These are phyloP conservation scores for Septoria linicola DNA, from an alignment of 2,329 filamentous ascomycete species.

Conservation along the genomic window DNA sequence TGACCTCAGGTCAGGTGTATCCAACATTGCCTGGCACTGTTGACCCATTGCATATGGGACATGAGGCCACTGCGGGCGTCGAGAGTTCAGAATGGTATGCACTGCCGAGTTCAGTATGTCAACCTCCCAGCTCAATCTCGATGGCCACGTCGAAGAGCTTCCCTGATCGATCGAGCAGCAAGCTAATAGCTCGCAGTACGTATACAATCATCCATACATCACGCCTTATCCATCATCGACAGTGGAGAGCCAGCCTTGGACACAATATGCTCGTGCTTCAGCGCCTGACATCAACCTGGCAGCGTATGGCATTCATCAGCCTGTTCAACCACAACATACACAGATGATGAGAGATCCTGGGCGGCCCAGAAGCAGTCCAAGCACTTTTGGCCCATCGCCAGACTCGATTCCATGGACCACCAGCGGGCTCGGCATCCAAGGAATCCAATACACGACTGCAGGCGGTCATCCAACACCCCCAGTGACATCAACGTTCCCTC, in stretches of 20 bases:
- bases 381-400: constrained; percentile 42
- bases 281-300: constrained; percentile 31
- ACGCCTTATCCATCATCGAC: constrained; percentile 39
- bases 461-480: constrained; percentile 33
- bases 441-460: constrained; percentile 38
- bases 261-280: constrained; percentile 28
- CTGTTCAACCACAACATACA: constrained; percentile 22
- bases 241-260: constrained; percentile 36
- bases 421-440: constrained; percentile 43
- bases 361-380: constrained; percentile 46
- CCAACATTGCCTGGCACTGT: constrained; percentile 30
- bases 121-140: not conserved
- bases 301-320: constrained; percentile 18
- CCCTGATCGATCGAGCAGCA: not conserved
- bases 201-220: constrained; percentile 37
- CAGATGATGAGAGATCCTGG: constrained; percentile 33
- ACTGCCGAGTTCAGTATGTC: constrained; percentile 33
- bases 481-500: constrained; percentile 38
- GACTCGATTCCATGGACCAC: constrained; percentile 41
- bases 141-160: constrained; percentile 3
- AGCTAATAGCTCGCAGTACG: constrained; percentile 27
- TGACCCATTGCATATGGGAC: constrained; percentile 33
- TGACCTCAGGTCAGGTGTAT: constrained; percentile 35
- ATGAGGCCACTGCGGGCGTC: constrained; percentile 27
- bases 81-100: constrained; percentile 34